phyloP scores from a whole-genome alignment of 129 eudicot genomes.

The Flaveria ramosissima region DNA sequence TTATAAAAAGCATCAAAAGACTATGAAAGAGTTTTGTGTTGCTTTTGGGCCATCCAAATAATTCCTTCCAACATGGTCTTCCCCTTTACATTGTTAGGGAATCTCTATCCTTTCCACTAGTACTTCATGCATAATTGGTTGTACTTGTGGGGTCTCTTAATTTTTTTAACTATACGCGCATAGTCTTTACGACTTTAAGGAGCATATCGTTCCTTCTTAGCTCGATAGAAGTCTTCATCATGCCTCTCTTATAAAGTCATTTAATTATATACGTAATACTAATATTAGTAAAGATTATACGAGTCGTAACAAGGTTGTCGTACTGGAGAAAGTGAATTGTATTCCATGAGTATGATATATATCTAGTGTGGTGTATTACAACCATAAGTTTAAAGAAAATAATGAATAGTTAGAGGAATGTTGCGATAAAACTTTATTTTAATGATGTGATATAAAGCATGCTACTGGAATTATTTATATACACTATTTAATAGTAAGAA shows the following conservation, averaged over 20 bases:
- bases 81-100: conserved; percentile 22
- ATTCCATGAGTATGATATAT: no score
- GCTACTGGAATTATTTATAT: no score
- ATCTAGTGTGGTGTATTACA: no score
- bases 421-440: no score
- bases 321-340: no score
- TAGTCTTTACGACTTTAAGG: background rate
- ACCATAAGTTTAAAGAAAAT: no score
- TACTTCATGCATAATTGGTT: background rate
- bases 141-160: background rate
- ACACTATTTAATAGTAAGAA: no score
- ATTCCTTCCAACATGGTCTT: conserved; percentile 25
- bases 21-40: background rate
- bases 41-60: conserved; percentile 35
- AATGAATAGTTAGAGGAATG: no score
- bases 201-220: background rate
- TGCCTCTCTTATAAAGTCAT: background rate
- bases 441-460: no score
- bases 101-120: conserved; percentile 7
- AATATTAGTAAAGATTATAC: background rate
- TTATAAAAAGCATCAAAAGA: conserved; percentile 30
- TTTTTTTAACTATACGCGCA: background rate
- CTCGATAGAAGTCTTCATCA: background rate
- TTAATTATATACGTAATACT: background rate
- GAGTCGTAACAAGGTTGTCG: no score